Conservation (phyloP, 768 basidiomycete genomes). For the Lepiota venenata region DNA sequence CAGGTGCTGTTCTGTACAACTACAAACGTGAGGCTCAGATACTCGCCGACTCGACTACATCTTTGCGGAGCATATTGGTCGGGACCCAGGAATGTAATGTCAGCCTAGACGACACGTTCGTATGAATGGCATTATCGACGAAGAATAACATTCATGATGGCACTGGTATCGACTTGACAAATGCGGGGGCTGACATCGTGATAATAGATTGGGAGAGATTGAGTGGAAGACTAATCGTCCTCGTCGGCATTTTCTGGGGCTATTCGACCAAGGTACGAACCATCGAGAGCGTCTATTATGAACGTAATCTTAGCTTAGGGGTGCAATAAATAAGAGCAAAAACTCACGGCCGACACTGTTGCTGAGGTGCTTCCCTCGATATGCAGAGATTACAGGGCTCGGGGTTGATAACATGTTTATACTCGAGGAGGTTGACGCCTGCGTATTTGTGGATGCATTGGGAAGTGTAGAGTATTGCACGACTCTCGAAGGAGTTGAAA, state of each 20-base stretch:
- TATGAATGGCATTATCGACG: too few relatives aligned
- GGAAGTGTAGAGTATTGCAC: conserved; percentile 32
- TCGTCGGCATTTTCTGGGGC: conserved; percentile 18
- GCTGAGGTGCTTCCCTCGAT: conserved; percentile 35
- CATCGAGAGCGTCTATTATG: conserved; percentile 36
- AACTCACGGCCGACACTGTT: conserved; percentile 36
- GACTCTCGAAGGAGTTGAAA: conserved; percentile 37
- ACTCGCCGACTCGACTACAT: too few relatives aligned
- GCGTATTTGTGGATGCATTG: conserved; percentile 28
- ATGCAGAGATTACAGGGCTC: conserved; percentile 40
- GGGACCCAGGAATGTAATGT: too few relatives aligned
- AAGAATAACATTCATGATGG: too few relatives aligned
- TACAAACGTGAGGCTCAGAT: too few relatives aligned
- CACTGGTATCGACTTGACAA: not conserved
- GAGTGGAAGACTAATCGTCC: conserved; percentile 7
- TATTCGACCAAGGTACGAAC: conserved; percentile 31
- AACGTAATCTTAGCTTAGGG: not conserved
- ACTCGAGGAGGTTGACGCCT: conserved; percentile 26
- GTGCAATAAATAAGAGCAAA: not conserved
- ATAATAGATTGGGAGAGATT: not conserved
- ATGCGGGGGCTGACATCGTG: not conserved
- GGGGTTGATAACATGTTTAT: conserved; percentile 32
- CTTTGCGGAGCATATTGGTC: too few relatives aligned
- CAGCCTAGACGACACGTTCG: too few relatives aligned
- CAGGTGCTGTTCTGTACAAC: too few relatives aligned